Evolutionary conservation across 345 rosid genomes (phyloP), one percentile per base, ranked within the genome.

Genomic region (Gossypium thurberi): DNA sequence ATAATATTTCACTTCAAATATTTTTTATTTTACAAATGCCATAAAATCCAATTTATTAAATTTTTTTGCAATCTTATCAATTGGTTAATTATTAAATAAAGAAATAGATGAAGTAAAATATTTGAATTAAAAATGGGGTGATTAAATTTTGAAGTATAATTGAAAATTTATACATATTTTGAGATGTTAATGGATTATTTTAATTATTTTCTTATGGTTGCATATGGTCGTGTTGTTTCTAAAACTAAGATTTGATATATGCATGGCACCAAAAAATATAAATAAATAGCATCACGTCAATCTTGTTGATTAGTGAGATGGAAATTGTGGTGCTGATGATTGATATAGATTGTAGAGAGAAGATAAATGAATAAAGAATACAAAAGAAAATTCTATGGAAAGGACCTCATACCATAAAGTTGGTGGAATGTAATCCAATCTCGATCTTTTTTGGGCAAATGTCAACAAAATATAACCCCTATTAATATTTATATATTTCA

Each of bases 351-450:
- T 56, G 11, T 10, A 56, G n/a, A 55, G 12, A 8, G 21, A 55
- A 56, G 60, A 20, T 20, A 56, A 56, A 56, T 20, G 28, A 56
- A 21, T 0, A 26, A 28, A 28, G 33, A 28, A 28, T 28, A 28
- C 33, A 28, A 28, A 28, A 28, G 33, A 28, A 28, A 28, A 28
- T 15, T 33, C 13, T 25, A 26, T 59, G 42, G 64, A 25, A 59
- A 21, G 13, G 62, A 58, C 62, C 28, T 10, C 15, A 18, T 2
- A 12, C 33, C 69, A 65, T 0, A 43, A 65, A 56, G 60, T 56
- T 20, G 60, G 60, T 63, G 66, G 4, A n/a, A 65, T 21, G 70
- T 44, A 44, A 44, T 44, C 69, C 70, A 65, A 20, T 21, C 50
- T 46, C 53, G 69, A 64, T 64, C 51, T 42, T 42, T 64, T 48